phyloP scores from a whole-genome alignment of 2,329 filamentous ascomycete species.

The Neonectria faginata region DNA sequence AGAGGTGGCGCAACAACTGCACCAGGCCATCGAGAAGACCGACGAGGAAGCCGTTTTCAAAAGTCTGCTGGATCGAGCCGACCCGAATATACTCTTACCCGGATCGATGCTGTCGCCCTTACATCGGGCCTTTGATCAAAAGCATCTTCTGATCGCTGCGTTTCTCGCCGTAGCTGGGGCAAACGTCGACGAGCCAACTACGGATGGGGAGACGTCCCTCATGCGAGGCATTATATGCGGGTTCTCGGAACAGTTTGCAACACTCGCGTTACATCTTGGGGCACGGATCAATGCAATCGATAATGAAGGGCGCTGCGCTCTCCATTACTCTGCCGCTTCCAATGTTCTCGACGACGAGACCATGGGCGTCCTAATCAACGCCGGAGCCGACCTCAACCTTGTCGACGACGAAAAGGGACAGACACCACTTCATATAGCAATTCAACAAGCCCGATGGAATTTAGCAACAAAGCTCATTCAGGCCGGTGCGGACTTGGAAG shows the following conservation, averaged over 20 bases:
- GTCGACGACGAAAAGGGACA: conserved; percentile 42
- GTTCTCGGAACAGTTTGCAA: conserved; percentile 46
- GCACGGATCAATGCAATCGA: conserved; percentile 42
- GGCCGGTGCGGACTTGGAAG: conserved; percentile 43
- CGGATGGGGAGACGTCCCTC: conserved; percentile 42
- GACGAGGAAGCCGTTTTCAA: conserved; percentile 45
- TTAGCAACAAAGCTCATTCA: conserved; percentile 42
- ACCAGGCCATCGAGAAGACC: conserved; percentile 41
- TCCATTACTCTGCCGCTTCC: conserved; percentile 45
- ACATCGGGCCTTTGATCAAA: conserved; percentile 44
- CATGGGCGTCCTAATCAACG: conserved; percentile 38
- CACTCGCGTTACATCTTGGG: conserved; percentile 40
- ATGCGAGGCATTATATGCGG: conserved; percentile 46
- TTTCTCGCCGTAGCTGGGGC: conserved; percentile 45
- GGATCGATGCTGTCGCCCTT: conserved; percentile 45
- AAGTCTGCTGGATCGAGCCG: conserved; percentile 40
- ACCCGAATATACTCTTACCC: conserved; percentile 43
- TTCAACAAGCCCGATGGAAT: conserved; percentile 41
- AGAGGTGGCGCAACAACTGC: conserved; percentile 40
- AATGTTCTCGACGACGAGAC: conserved; percentile 46
- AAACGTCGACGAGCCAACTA: conserved; percentile 45
- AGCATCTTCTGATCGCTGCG: conserved; percentile 44
- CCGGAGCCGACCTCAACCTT: conserved; percentile 42
- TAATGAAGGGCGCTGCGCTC: conserved; percentile 42
- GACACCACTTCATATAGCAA: conserved; percentile 43